phyloP scores from a whole-genome alignment of 2,329 filamentous ascomycete genomes.

The Lojkania enalia region DNA sequence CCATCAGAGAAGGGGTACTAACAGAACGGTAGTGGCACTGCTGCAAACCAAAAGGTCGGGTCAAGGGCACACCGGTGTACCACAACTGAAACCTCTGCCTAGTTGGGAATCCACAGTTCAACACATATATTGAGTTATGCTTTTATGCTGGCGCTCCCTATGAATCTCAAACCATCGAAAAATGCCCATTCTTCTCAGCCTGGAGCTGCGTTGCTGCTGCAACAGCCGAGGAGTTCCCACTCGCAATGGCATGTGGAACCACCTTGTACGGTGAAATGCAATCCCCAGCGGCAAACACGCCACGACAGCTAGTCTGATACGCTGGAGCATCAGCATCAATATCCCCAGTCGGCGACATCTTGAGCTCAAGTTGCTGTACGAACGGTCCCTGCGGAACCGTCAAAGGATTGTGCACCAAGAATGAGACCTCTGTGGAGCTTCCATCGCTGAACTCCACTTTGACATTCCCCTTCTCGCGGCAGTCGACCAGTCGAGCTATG shows the following conservation, averaged over 20 bases:
- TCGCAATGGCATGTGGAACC: background rate
- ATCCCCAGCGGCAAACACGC: slow-evolving; percentile 58
- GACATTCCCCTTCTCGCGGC: slow-evolving; percentile 27
- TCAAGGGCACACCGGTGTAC: slow-evolving; percentile 25
- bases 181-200: slow-evolving; percentile 4
- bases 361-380: slow-evolving; percentile 50
- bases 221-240: too few species aligned
- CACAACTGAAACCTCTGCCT: too few species aligned
- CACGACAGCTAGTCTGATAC: slow-evolving; percentile 51
- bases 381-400: slow-evolving; percentile 46
- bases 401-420: slow-evolving; percentile 14
- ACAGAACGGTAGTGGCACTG: slow-evolving; percentile 22
- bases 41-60: slow-evolving; percentile 26
- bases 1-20: slow-evolving; percentile 2
- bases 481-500: slow-evolving; percentile 37
- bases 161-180: too few species aligned
- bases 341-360: slow-evolving; percentile 47
- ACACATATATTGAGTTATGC: too few species aligned
- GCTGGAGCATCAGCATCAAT: slow-evolving; percentile 50
- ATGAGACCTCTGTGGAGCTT: slow-evolving; percentile 9
- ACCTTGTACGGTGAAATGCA: slow-evolving; percentile 8
- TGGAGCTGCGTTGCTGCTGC: slow-evolving; percentile 3
- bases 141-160: too few species aligned
- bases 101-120: too few species aligned
- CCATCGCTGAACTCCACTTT: slow-evolving; percentile 49